Evolutionary conservation across 2,329 filamentous ascomycete species (phyloP), one percentile per base, ranked within the genome.

Genomic region (Claviceps africana): DNA sequence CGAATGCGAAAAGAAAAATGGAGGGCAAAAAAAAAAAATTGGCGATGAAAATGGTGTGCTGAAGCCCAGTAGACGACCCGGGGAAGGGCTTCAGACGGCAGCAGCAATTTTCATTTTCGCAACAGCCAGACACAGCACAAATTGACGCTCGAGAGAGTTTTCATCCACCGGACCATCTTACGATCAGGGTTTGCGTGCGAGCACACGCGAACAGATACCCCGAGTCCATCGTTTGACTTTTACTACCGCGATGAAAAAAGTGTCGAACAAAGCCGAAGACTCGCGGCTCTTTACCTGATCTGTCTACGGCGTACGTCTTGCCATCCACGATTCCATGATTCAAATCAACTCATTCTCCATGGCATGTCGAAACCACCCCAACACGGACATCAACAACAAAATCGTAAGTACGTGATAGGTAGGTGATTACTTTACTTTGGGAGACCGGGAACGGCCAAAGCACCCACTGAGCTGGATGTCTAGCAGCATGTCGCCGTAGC

Each of bases 401-500:
- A 61, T 55, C 65, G 60, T 57, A 60, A 60, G 59, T 55, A 62
- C 62, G 71, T 73, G 70, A 63, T 70, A 67, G 56, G 67, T 65
- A 70, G 72, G 71, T 65, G 63, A 62, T 70, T 67, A 69, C 71
- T 62, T 71, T 67, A 55, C 59, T 76, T 54, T 71, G 59, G 72
- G 72, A 65, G 73, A 73, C 73, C 72, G 73, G 73, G 73, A 76
- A 76, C 73, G 73, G 73, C 74, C 70, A 72, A 67, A 67, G 73
- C 67, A 74, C 70, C 69, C 70, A 76, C 70, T 62, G 70, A 63
- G 31, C 46, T 51, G 50, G 64, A 63, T 71, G 72, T 70, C 73
- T 71, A 72, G 74, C 73, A 76, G 73, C 73, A 74, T 74, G 72
- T 72, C 73, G 70, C 72, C 62, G 64, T 65, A 63, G 73, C 71